Conservation (phyloP, 108 stramenopile genomes). For the Mediolabrus comicus region DNA sequence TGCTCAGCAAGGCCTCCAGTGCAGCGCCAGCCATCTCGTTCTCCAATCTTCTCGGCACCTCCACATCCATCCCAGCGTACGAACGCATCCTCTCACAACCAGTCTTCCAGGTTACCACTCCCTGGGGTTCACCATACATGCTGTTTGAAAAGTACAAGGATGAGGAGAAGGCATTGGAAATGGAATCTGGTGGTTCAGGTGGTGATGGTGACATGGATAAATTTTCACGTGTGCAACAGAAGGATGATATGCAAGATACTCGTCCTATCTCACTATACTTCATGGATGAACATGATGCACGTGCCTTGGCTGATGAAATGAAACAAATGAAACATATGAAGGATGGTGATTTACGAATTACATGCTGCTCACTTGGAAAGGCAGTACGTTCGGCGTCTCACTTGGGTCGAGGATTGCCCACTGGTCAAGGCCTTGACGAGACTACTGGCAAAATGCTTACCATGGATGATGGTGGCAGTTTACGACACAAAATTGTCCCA, state of each 20-base stretch:
- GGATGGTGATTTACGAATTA: constrained; percentile 65
- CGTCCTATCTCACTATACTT: constrained; percentile 72
- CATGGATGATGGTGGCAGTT: constrained; percentile 62
- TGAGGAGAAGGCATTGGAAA: constrained; percentile 36
- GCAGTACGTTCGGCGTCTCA: constrained; percentile 67
- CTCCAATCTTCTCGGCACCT: constrained; percentile 38
- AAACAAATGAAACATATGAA: constrained; percentile 81
- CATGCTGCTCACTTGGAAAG: constrained; percentile 62
- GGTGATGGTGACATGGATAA: constrained; percentile 28
- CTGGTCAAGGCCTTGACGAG: constrained; percentile 68
- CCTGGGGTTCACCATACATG: constrained; percentile 85
- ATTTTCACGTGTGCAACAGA: constrained; percentile 48
- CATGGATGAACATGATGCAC: constrained; percentile 82
- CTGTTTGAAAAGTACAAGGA: constrained; percentile 70
- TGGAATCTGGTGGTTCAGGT: not conserved
- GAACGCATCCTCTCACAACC: constrained; percentile 76
- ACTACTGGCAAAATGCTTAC: constrained; percentile 55
- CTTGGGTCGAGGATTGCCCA: constrained; percentile 69
- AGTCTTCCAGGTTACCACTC: constrained; percentile 83
- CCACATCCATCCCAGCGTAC: constrained; percentile 52
- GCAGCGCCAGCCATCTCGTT: constrained; percentile 20
- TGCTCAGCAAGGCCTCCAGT: not conserved
- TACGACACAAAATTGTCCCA: constrained; percentile 86
- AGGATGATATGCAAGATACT: constrained; percentile 54
- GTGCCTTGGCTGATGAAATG: constrained; percentile 71